Conservation (phyloP, 257 asterid genomes). For the Anisodus acutangulus region DNA sequence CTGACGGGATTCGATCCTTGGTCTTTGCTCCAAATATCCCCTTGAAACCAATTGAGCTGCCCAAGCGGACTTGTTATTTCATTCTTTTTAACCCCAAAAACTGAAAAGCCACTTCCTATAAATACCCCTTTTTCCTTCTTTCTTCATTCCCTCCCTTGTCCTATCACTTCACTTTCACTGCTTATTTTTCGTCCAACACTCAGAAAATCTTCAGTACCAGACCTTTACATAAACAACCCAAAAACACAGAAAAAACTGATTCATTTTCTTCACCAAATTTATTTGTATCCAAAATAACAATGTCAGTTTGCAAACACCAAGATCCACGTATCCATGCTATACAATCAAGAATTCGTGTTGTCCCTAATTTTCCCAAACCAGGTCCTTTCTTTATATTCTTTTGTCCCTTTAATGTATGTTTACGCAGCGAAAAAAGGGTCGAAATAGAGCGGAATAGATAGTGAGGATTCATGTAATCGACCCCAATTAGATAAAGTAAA, state of each 20-base stretch:
- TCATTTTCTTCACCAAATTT: conserved; percentile 12
- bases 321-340: conserved; percentile 80
- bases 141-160: background rate
- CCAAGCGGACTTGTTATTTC: background rate
- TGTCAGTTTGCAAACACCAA: conserved; percentile 62
- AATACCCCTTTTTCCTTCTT: conserved; percentile 23
- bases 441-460: background rate
- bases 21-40: too few species aligned
- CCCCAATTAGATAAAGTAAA: background rate
- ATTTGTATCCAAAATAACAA: conserved; percentile 33
- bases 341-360: conserved; percentile 78
- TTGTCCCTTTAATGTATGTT: background rate
- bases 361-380: conserved; percentile 78
- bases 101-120: conserved; percentile 27
- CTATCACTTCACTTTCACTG: background rate
- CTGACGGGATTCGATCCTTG: too few species aligned
- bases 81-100: background rate
- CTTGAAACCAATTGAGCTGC: too few species aligned
- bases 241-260: background rate
- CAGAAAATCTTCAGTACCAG: background rate
- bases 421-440: background rate
- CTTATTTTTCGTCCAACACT: background rate
- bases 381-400: conserved; percentile 39
- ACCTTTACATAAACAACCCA: background rate
- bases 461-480: background rate